Evolutionary conservation across 2,329 filamentous ascomycete species (phyloP).

Genomic region (Hymenoscyphus occultus): DNA sequence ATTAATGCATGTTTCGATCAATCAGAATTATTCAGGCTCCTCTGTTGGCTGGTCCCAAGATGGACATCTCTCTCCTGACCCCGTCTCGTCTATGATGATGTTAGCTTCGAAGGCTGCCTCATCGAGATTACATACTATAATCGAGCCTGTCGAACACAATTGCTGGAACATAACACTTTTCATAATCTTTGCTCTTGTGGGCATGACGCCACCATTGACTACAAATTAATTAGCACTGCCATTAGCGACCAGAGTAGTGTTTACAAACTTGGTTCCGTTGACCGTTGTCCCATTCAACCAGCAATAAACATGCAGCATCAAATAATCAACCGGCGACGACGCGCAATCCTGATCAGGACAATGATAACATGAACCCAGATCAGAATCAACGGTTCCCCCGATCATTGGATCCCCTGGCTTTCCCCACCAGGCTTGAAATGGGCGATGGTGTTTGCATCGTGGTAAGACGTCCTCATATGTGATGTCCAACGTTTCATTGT

Average conservation of each 20-base stretch:
- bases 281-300: slow-evolving; percentile 8
- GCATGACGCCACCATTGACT: slow-evolving; percentile 13
- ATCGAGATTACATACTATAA: slow-evolving; percentile 3
- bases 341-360: slow-evolving; percentile 9
- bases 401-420: slow-evolving; percentile 3
- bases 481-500: slow-evolving; percentile 11
- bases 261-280: slow-evolving; percentile 10
- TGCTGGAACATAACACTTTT: slow-evolving; percentile 11
- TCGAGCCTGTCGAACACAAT: slow-evolving; percentile 8
- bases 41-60: slow-evolving; percentile 9
- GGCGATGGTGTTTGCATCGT: slow-evolving; percentile 4
- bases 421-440: slow-evolving; percentile 10
- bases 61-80: slow-evolving; percentile 9
- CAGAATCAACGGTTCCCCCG: slow-evolving; percentile 2
- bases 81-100: slow-evolving; percentile 4
- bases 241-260: not conserved
- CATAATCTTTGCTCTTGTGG: slow-evolving; percentile 10
- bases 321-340: slow-evolving; percentile 8
- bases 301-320: slow-evolving; percentile 9
- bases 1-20: not conserved
- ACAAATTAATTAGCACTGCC: not conserved
- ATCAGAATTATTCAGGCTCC: not conserved
- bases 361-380: slow-evolving; percentile 12
- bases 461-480: slow-evolving; percentile 2
- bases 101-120: not conserved